These are phyloP conservation scores for Fusarium sp. DNA, from an alignment of 2,329 filamentous ascomycete genomes.

Conservation along the genomic window DNA sequence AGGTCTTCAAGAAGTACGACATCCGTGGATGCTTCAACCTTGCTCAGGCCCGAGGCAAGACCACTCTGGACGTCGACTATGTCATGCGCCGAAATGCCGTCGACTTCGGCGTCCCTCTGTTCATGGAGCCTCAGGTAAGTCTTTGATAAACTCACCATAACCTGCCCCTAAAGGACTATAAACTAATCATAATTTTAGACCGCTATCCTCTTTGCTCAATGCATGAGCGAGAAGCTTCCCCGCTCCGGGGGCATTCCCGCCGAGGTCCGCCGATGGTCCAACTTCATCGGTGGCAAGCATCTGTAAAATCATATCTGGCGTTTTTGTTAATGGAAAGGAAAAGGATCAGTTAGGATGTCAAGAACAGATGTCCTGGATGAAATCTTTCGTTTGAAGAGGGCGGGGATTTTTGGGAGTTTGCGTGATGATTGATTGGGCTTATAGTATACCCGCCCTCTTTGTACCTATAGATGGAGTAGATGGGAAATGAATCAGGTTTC, in stretches of 20 bases:
- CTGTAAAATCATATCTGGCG: conserved; percentile 63
- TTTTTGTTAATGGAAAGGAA: conserved; percentile 39
- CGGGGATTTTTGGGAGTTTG: conserved; percentile 20
- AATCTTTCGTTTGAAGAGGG: conserved; percentile 9
- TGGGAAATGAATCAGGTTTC: conserved; percentile 30
- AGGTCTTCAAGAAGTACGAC: conserved; percentile 97
- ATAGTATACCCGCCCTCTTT: conserved; percentile 12
- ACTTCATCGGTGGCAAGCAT: conserved; percentile 90
- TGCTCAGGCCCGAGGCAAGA: conserved; percentile 84
- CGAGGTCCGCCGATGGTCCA: conserved; percentile 94
- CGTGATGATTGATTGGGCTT: conserved; percentile 26
- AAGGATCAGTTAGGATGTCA: not conserved
- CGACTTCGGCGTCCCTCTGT: conserved; percentile 96
- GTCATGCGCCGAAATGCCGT: conserved; percentile 98
- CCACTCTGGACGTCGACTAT: conserved; percentile 91
- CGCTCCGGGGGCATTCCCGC: conserved; percentile 86
- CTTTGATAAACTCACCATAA: not conserved
- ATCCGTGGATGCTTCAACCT: conserved; percentile 97
- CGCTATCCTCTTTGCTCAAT: conserved; percentile 93
- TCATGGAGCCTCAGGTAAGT: conserved; percentile 96
- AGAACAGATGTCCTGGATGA: conserved; percentile 14
- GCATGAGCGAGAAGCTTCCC: conserved; percentile 96
- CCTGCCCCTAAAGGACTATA: conserved; percentile 22
- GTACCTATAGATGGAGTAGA: conserved; percentile 41
- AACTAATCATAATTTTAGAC: conserved; percentile 69